These are phyloP conservation scores for Candida mattraensis DNA, from an alignment of 805 yeast genomes.

Conservation along the genomic window DNA sequence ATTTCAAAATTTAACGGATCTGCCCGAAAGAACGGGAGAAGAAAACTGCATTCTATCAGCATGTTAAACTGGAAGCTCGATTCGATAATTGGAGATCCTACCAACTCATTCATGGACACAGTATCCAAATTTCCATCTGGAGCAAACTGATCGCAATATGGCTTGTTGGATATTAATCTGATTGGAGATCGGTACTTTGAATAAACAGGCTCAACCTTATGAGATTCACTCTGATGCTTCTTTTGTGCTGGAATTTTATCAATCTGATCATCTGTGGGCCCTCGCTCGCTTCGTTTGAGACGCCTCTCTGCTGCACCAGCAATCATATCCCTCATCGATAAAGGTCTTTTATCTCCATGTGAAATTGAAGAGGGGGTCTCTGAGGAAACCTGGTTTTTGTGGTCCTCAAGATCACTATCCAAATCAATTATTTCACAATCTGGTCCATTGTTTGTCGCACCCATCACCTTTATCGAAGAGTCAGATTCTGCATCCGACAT, in stretches of 20 bases:
- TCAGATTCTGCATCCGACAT: conserved; percentile 13
- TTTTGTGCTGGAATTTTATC: conserved; percentile 1
- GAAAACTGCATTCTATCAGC: conserved; percentile 30
- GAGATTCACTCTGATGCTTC: neutral
- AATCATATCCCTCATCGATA: conserved; percentile 18
- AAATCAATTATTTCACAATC: conserved; percentile 13
- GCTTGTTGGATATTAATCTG: conserved; percentile 24
- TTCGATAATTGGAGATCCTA: conserved; percentile 25
- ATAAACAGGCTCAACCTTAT: too few species aligned
- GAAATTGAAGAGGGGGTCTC: too few species aligned
- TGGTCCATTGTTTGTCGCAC: conserved; percentile 1
- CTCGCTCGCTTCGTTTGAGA: conserved; percentile 3
- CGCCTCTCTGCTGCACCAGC: conserved; percentile 28
- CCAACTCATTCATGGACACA: conserved; percentile 27
- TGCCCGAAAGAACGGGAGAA: conserved; percentile 23
- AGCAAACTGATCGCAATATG: conserved; percentile 22
- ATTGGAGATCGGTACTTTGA: conserved; percentile 25
- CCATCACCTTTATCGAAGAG: conserved; percentile 10
- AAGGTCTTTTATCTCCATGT: conserved; percentile 1
- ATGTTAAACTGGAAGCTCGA: conserved; percentile 36
- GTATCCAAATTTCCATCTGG: conserved; percentile 27
- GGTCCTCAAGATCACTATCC: conserved; percentile 11
- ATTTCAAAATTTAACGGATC: conserved; percentile 23
- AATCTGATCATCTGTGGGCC: neutral
- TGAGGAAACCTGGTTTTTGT: too few species aligned